A percentile compares a stretch with the other conserved stretches of the same genome.
Evolutionary conservation across 129 eudicot genomes (phyloP).

Genomic region (Artemisia annua): DNA sequence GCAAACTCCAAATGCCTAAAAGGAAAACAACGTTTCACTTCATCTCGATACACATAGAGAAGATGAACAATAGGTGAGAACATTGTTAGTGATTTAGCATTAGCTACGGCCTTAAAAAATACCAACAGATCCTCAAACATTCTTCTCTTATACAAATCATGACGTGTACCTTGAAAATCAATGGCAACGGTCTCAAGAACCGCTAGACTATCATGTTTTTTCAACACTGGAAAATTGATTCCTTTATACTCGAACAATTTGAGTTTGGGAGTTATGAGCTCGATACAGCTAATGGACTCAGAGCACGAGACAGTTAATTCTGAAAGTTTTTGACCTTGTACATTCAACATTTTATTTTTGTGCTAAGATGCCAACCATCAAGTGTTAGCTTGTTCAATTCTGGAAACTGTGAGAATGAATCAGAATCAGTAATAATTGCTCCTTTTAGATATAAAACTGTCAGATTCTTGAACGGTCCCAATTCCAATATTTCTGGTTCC

Average conservation of each 20-base stretch:
- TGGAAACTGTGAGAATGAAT: conserved; percentile 20
- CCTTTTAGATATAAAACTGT: neutral
- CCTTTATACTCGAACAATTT: neutral
- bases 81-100: conserved; percentile 3
- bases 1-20: conserved; percentile 13
- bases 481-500: neutral
- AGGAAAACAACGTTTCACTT: neutral
- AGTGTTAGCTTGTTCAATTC: conserved; percentile 10
- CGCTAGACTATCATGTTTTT: neutral
- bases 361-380: neutral
- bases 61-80: neutral
- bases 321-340: neutral
- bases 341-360: neutral
- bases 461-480: neutral
- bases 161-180: neutral
- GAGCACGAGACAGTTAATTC: neutral
- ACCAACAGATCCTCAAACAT: conserved; percentile 7
- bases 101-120: neutral
- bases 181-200: conserved; percentile 13
- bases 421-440: neutral
- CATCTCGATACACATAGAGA: neutral
- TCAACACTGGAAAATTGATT: neutral
- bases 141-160: neutral
- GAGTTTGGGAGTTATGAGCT: conserved; percentile 19
- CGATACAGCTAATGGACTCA: neutral